Conservation (phyloP, 2,329 filamentous ascomycete genomes). For the Piedraia hortae region DNA sequence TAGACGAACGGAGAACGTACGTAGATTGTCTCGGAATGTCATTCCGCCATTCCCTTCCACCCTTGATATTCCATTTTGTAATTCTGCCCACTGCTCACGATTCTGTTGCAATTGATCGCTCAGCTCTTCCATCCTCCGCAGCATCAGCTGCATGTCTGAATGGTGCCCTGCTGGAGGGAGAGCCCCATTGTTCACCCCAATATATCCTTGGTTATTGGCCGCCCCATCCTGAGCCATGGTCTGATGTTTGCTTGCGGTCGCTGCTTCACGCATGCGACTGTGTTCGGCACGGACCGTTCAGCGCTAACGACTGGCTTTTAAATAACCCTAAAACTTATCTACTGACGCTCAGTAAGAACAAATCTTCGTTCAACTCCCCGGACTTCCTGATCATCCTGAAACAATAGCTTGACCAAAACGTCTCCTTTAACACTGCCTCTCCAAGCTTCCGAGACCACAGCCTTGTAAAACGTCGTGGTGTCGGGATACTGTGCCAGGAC, state of each 20-base stretch:
- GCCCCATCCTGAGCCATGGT: slow-evolving; percentile 1
- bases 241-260: background rate
- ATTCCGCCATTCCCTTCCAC: slow-evolving; percentile 5
- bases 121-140: slow-evolving; percentile 13
- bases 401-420: slow-evolving; percentile 17
- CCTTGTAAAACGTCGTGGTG: slow-evolving; percentile 27
- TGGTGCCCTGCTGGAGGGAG: slow-evolving; percentile 14
- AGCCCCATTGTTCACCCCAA: slow-evolving; percentile 1
- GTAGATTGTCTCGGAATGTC: background rate
- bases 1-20: too few relatives aligned
- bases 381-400: slow-evolving; percentile 22
- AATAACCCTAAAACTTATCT: slow-evolving; percentile 5
- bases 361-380: slow-evolving; percentile 24
- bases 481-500: slow-evolving; percentile 24
- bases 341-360: slow-evolving; percentile 18
- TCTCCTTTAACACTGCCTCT: slow-evolving; percentile 12
- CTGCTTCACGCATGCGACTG: background rate
- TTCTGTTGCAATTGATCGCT: slow-evolving; percentile 13
- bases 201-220: slow-evolving; percentile 1
- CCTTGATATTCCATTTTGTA: slow-evolving; percentile 11
- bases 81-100: slow-evolving; percentile 10
- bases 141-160: slow-evolving; percentile 14
- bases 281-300: too few relatives aligned
- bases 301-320: background rate
- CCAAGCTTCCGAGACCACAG: slow-evolving; percentile 20